Conservation (phyloP, 345 rosid species). For the Salix purpurea region DNA sequence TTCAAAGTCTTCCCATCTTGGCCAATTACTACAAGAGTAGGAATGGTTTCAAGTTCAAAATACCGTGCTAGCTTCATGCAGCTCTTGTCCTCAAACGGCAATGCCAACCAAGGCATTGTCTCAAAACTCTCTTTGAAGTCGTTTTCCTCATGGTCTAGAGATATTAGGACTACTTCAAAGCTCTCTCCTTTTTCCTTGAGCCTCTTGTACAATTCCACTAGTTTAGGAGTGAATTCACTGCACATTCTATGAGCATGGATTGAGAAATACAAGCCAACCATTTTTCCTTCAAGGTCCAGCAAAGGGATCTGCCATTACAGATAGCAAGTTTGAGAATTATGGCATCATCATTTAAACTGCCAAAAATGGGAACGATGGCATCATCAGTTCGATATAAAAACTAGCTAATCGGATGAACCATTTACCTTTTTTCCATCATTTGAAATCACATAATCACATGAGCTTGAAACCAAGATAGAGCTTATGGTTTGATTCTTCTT, state of each 20-base stretch:
- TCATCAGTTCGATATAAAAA: background rate
- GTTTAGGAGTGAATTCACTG: conserved; percentile 47
- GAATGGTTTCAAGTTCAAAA: conserved; percentile 50
- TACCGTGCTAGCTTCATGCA: conserved; percentile 42
- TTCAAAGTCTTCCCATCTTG: conserved; percentile 64
- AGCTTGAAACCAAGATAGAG: conserved; percentile 19
- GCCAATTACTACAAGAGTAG: conserved; percentile 60
- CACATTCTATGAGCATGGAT: conserved; percentile 20
- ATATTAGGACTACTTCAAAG: conserved; percentile 62
- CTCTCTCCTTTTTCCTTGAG: conserved; percentile 48
- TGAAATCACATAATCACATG: conserved; percentile 29
- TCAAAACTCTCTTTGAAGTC: conserved; percentile 44
- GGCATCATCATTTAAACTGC: background rate
- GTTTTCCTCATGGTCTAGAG: conserved; percentile 52
- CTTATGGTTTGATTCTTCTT: conserved; percentile 32
- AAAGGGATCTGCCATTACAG: conserved; percentile 42
- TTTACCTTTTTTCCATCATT: conserved; percentile 27
- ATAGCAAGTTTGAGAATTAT: background rate
- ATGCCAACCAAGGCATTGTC: conserved; percentile 64
- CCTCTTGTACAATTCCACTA: conserved; percentile 41
- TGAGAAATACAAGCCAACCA: conserved; percentile 53
- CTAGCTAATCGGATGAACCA: background rate
- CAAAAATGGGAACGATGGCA: background rate
- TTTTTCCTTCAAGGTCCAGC: conserved; percentile 63
- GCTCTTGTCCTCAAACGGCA: conserved; percentile 53